Conservation (phyloP, 2,329 filamentous ascomycete species). For the Penicillium digitatum region DNA sequence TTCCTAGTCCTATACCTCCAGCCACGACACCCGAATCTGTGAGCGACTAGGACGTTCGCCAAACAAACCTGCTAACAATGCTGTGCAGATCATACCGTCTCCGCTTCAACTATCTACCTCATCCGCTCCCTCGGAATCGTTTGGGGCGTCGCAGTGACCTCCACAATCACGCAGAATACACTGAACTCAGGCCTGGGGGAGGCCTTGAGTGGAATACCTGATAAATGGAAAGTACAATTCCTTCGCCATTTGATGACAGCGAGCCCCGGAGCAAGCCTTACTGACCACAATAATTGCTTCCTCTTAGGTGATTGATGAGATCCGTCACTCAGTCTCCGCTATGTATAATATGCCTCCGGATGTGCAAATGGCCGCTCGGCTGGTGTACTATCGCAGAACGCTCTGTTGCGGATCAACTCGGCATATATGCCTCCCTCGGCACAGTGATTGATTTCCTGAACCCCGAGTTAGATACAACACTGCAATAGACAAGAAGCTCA, state of each 20-base stretch:
- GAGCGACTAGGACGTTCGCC: background rate
- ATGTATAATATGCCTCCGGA: conserved; percentile 55
- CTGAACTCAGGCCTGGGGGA: conserved; percentile 53
- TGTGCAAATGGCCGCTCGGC: conserved; percentile 53
- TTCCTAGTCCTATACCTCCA: background rate
- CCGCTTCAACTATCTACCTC: conserved; percentile 60
- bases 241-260: conserved; percentile 8
- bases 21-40: background rate
- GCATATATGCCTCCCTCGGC: conserved; percentile 36
- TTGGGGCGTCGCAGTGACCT: conserved; percentile 61
- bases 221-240: conserved; percentile 55
- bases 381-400: conserved; percentile 57
- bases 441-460: conserved; percentile 33
- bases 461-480: background rate
- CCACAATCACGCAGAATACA: conserved; percentile 60
- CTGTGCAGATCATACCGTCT: conserved; percentile 57
- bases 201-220: conserved; percentile 53
- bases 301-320: conserved; percentile 56
- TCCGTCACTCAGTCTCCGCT: conserved; percentile 58
- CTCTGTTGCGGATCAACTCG: conserved; percentile 35
- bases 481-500: background rate
- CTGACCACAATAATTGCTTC: conserved; percentile 23
- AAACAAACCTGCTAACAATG: background rate
- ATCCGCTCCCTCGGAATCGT: conserved; percentile 61
- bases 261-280: conserved; percentile 14